Evolutionary conservation across 2,329 filamentous ascomycete genomes (phyloP).

Genomic region (Aureobasidium subglaciale): DNA sequence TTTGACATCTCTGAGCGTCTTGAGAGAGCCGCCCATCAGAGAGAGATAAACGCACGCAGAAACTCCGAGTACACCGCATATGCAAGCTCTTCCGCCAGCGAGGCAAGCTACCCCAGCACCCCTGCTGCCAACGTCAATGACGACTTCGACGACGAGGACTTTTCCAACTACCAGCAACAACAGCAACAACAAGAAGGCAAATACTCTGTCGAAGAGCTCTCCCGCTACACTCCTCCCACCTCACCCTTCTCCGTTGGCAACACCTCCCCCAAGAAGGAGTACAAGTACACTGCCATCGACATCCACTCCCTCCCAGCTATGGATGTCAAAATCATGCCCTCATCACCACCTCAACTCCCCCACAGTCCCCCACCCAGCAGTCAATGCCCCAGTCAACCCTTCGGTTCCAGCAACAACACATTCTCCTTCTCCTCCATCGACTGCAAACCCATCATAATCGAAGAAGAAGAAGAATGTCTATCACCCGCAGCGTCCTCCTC

Average conservation of each 20-base stretch:
- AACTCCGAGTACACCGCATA: slow-evolving; percentile 14
- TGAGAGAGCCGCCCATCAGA: slow-evolving; percentile 50
- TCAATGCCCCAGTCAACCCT: slow-evolving; percentile 11
- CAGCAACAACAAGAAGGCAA: slow-evolving; percentile 15
- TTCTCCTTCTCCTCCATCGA: slow-evolving; percentile 17
- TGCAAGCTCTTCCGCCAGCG: slow-evolving; percentile 16
- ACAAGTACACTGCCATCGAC: not conserved
- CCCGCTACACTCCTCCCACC: slow-evolving; percentile 17
- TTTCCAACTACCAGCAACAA: slow-evolving; percentile 10
- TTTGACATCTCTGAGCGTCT: slow-evolving; percentile 53
- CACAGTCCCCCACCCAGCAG: slow-evolving; percentile 10
- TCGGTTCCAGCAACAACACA: slow-evolving; percentile 2
- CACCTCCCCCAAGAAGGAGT: slow-evolving; percentile 6
- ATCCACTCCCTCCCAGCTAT: not conserved
- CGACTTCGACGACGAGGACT: slow-evolving; percentile 13
- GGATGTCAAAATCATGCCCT: not conserved
- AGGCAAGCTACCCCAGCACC: slow-evolving; percentile 16
- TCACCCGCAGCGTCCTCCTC: slow-evolving; percentile 12
- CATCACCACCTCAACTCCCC: slow-evolving; percentile 6
- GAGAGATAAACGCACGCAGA: slow-evolving; percentile 31
- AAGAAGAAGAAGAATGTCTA: slow-evolving; percentile 4
- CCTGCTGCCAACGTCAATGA: slow-evolving; percentile 11
- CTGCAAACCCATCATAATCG: slow-evolving; percentile 16
- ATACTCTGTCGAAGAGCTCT: not conserved
- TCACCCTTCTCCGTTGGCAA: slow-evolving; percentile 15